These are phyloP conservation scores for Fraxinus sp. DNA, from an alignment of 305 asterid species.

Conservation along the genomic window DNA sequence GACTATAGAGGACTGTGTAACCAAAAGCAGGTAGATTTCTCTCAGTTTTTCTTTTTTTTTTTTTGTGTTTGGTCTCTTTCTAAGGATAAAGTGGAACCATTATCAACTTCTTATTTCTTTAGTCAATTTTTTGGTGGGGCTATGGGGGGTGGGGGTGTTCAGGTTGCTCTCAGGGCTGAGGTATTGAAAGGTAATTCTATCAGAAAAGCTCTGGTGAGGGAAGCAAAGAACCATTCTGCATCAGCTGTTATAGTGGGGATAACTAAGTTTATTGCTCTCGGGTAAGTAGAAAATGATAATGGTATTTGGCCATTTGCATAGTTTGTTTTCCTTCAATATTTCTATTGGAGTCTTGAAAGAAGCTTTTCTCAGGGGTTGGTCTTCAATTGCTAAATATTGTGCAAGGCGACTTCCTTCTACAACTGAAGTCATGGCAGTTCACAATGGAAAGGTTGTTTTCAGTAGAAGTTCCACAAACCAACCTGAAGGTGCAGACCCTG, in stretches of 20 bases:
- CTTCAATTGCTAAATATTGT: conserved; percentile 81
- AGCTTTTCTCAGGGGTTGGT: conserved; percentile 51
- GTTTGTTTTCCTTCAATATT: neutral
- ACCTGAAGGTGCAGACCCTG: conserved; percentile 28
- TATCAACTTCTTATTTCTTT: neutral
- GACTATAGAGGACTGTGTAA: conserved; percentile 38
- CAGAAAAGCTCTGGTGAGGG: conserved; percentile 66
- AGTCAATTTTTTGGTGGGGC: neutral
- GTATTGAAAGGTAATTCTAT: conserved; percentile 61
- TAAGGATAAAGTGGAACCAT: neutral
- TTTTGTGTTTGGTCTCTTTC: neutral
- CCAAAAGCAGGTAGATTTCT: conserved; percentile 37
- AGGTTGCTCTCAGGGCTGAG: conserved; percentile 13
- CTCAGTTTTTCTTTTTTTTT: neutral
- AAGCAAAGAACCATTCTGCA: conserved; percentile 61
- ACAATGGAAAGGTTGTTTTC: conserved; percentile 17
- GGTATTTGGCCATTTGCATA: neutral
- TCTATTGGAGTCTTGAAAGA: conserved; percentile 23
- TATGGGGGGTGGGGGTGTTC: neutral
- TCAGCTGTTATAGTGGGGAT: conserved; percentile 73
- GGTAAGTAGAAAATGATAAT: conserved; percentile 43
- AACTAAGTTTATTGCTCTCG: conserved; percentile 47
- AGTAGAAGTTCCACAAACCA: conserved; percentile 16
- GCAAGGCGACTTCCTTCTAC: conserved; percentile 58
- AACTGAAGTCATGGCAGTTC: conserved; percentile 25